These are phyloP conservation scores for Ophiosphaerella narmari DNA, from an alignment of 2,329 filamentous ascomycete species.

Conservation along the genomic window DNA sequence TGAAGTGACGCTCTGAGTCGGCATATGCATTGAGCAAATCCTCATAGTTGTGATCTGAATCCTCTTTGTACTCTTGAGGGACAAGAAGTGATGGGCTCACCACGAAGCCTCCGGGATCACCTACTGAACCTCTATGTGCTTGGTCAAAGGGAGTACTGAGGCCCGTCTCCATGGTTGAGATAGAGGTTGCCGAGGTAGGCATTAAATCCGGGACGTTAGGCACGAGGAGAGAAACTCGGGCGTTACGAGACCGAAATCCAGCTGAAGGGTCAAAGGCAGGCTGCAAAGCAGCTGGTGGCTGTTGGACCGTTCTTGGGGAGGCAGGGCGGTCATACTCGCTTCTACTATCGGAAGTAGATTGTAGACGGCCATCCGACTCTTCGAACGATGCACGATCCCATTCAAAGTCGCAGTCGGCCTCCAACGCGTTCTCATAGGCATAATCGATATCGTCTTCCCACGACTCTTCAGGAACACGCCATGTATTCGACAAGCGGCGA, in stretches of 20 bases:
- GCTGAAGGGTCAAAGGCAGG: not conserved
- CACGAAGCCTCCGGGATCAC: constrained; percentile 40
- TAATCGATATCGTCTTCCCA: constrained; percentile 69
- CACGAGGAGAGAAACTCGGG: constrained; percentile 35
- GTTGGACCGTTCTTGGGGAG: not conserved
- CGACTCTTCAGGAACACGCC: constrained; percentile 48
- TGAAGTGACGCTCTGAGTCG: constrained; percentile 53
- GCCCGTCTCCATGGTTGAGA: constrained; percentile 35
- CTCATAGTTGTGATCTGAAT: constrained; percentile 43
- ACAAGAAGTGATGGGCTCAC: constrained; percentile 45
- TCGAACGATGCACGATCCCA: constrained; percentile 52
- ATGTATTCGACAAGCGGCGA: constrained; percentile 41
- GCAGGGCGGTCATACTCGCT: not conserved
- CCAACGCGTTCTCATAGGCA: constrained; percentile 64
- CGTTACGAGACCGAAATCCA: constrained; percentile 5
- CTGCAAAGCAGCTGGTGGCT: not conserved
- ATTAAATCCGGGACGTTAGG: constrained; percentile 42
- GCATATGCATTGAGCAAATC: constrained; percentile 49
- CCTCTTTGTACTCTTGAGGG: constrained; percentile 42
- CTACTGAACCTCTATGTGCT: constrained; percentile 9
- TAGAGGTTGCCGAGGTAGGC: constrained; percentile 40
- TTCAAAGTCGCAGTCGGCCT: constrained; percentile 65
- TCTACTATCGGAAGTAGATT: not conserved
- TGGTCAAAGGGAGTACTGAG: constrained; percentile 35
- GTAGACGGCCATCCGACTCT: constrained; percentile 43